Evolutionary conservation across 2,329 filamentous ascomycete species (phyloP).

Genomic region (Fusarium burgessii): DNA sequence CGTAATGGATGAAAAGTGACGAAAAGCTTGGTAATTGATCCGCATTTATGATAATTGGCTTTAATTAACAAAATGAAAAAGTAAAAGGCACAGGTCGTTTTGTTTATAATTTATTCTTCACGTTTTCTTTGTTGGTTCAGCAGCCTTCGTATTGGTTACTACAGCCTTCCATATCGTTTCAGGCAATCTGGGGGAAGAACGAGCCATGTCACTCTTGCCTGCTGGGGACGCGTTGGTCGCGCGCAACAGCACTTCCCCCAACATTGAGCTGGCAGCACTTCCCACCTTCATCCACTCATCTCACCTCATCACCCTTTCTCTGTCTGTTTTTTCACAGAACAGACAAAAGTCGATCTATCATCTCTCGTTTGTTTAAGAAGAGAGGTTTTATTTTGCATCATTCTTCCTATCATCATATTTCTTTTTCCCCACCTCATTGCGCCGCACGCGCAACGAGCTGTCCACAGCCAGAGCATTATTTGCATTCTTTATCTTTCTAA

Average conservation of each 20-base stretch:
- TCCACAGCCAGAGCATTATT: constrained; percentile 10
- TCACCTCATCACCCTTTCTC: constrained; percentile 30
- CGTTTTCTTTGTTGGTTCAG: not conserved
- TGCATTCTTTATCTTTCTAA: constrained; percentile 2
- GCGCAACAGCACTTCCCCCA: constrained; percentile 31
- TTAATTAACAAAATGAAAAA: not conserved
- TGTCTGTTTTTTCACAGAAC: constrained; percentile 28
- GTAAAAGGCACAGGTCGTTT: not conserved
- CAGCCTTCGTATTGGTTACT: not conserved
- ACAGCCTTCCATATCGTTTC: constrained; percentile 9
- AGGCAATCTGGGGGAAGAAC: constrained; percentile 1
- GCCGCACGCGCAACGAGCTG: constrained; percentile 7
- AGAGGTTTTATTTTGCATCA: not conserved
- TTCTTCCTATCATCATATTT: not conserved
- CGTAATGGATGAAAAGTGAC: not conserved
- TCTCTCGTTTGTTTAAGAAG: not conserved
- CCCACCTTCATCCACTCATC: constrained; percentile 33
- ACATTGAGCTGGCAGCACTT: constrained; percentile 20
- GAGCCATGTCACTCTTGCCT: constrained; percentile 25
- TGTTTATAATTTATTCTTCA: not conserved
- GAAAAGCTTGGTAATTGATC: not conserved
- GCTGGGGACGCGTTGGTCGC: constrained; percentile 41
- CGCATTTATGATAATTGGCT: not conserved
- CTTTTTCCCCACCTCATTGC: not conserved
- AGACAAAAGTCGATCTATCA: not conserved